Evolutionary conservation across 371 early-diverging fungal species (phyloP).

Genomic region (Chytridium lagenaria): DNA sequence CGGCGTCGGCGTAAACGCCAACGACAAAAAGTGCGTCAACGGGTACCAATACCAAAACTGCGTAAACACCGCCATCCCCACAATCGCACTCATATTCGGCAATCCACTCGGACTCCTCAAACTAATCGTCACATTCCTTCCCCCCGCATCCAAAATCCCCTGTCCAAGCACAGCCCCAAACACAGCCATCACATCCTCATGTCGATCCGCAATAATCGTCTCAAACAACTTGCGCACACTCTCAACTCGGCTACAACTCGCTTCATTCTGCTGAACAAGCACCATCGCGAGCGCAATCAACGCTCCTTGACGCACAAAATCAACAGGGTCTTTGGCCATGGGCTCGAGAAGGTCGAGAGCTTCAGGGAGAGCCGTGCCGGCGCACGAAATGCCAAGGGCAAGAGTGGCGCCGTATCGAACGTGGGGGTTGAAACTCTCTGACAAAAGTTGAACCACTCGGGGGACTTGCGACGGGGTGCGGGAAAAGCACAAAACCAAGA

Average conservation of each 20-base stretch:
- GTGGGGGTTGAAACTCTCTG: conserved; percentile 98
- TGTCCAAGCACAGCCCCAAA: conserved; percentile 98
- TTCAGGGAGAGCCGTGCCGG: conserved; percentile 91
- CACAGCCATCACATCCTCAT: conserved; percentile 92
- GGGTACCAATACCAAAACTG: conserved; percentile 99
- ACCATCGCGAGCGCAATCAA: conserved; percentile 98
- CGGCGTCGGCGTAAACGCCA: conserved; percentile 94
- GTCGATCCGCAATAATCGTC: conserved; percentile 89
- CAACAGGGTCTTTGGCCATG: conserved; percentile 95
- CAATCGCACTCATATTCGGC: conserved; percentile 90
- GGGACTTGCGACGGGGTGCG: conserved; percentile 93
- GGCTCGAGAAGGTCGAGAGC: conserved; percentile 97
- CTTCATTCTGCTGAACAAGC: conserved; percentile 94
- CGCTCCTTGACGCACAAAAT: conserved; percentile 99
- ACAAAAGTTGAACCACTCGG: conserved; percentile 93
- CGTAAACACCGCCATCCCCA: conserved; percentile 95
- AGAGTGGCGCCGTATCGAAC: conserved; percentile 98
- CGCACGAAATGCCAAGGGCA: conserved; percentile 97
- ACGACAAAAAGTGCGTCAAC: conserved; percentile 89
- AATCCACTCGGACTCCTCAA: conserved; percentile 89
- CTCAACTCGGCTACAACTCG: conserved; percentile 57
- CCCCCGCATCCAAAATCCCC: conserved; percentile 98
- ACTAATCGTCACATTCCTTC: conserved; percentile 95
- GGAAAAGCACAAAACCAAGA: conserved; percentile 94
- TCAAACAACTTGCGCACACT: conserved; percentile 86